Conservation (phyloP, 805 yeast genomes). For the Zygotorulaspora chibaensis region DNA sequence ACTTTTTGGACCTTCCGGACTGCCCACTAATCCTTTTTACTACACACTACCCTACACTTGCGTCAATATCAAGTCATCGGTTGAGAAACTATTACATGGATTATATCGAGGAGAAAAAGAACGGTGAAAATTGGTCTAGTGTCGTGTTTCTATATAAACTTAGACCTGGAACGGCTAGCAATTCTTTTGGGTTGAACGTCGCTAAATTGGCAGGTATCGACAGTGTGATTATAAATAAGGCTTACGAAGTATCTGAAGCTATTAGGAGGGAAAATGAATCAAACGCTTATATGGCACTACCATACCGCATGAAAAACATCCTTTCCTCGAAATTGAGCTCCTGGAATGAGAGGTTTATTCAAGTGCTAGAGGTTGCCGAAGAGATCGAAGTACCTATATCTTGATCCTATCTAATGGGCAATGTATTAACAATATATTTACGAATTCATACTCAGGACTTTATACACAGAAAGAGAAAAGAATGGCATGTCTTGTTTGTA, state of each 20-base stretch:
- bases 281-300: constrained; percentile 6
- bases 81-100: constrained; percentile 73
- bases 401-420: neutral
- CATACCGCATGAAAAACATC: constrained; percentile 10
- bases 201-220: constrained; percentile 72
- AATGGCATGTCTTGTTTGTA: neutral
- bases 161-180: constrained; percentile 47
- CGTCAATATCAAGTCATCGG: constrained; percentile 42
- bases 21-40: constrained; percentile 67
- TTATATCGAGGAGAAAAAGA: constrained; percentile 41
- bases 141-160: constrained; percentile 52
- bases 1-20: constrained; percentile 41
- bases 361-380: constrained; percentile 3
- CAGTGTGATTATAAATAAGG: constrained; percentile 41
- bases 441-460: neutral
- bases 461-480: neutral
- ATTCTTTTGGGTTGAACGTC: constrained; percentile 81
- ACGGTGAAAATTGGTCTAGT: constrained; percentile 36
- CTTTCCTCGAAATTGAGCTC: constrained; percentile 1
- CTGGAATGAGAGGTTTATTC: constrained; percentile 3
- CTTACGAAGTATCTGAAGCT: constrained; percentile 34
- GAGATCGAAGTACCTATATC: neutral
- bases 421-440: neutral
- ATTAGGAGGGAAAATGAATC: constrained; percentile 14
- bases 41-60: constrained; percentile 75